Evolutionary conservation across 2,329 filamentous ascomycete species (phyloP).

Genomic region (Gyromitra esculenta): DNA sequence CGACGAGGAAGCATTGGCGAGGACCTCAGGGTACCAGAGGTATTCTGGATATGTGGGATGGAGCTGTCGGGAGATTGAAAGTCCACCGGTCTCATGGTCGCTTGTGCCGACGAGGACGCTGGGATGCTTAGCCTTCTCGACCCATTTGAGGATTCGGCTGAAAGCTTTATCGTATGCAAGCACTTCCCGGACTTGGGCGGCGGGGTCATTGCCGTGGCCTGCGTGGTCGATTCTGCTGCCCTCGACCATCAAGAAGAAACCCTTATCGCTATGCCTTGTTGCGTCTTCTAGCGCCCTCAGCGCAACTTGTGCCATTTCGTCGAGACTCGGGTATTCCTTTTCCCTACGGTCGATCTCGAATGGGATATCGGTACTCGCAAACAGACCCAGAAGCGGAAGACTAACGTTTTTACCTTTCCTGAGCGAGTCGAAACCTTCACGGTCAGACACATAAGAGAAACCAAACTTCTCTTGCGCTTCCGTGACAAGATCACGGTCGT

Average conservation of each 20-base stretch:
- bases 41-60: conserved; percentile 72
- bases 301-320: conserved; percentile 89
- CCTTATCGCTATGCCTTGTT: conserved; percentile 83
- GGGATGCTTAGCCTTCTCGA: conserved; percentile 76
- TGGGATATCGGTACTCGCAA: conserved; percentile 83
- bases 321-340: conserved; percentile 84
- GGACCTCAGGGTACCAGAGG: conserved; percentile 81
- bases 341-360: conserved; percentile 91
- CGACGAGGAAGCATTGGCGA: conserved; percentile 80
- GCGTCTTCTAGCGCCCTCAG: conserved; percentile 81
- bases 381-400: conserved; percentile 86
- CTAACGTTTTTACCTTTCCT: conserved; percentile 72
- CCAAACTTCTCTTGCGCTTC: conserved; percentile 78
- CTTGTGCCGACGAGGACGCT: conserved; percentile 88
- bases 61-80: conserved; percentile 80
- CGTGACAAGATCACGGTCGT: conserved; percentile 77
- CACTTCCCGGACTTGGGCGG: conserved; percentile 87
- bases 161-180: conserved; percentile 94
- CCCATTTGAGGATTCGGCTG: conserved; percentile 81
- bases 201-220: conserved; percentile 84
- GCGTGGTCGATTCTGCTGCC: conserved; percentile 96
- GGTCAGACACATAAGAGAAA: conserved; percentile 79
- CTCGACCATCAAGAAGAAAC: conserved; percentile 99
- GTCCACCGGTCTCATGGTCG: conserved; percentile 94
- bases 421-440: conserved; percentile 78